phyloP scores from a whole-genome alignment of 768 basidiomycete species.

The Lyophyllum atratum region DNA sequence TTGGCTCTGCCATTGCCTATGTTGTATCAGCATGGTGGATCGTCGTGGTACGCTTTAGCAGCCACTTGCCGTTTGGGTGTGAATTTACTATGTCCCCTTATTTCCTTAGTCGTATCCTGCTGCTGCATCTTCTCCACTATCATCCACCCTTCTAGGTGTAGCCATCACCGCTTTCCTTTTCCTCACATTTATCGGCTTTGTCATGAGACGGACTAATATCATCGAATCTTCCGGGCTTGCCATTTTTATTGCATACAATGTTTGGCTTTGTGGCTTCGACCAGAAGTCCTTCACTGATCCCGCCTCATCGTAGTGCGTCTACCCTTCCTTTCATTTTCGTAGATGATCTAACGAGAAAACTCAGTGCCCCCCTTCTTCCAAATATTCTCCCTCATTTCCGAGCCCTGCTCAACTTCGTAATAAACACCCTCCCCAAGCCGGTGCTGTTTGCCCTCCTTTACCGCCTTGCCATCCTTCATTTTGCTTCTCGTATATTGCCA shows the following conservation, averaged over 20 bases:
- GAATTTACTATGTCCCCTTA: background rate
- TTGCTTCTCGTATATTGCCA: conserved; percentile 81
- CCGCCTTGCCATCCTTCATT: conserved; percentile 76
- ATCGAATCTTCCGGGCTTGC: conserved; percentile 90
- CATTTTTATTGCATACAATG: conserved; percentile 86
- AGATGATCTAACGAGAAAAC: background rate
- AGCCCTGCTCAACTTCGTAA: conserved; percentile 77
- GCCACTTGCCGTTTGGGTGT: background rate
- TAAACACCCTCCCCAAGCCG: conserved; percentile 84
- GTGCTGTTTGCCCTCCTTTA: conserved; percentile 79
- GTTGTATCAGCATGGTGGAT: conserved; percentile 88
- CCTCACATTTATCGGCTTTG: conserved; percentile 90
- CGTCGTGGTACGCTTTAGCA: conserved; percentile 57
- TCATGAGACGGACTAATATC: conserved; percentile 84
- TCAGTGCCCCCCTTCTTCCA: conserved; percentile 71
- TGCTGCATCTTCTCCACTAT: conserved; percentile 80
- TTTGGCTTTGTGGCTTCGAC: conserved; percentile 88
- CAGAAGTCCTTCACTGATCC: conserved; percentile 72
- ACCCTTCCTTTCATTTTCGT: background rate
- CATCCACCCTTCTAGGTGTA: conserved; percentile 86
- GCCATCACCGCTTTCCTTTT: conserved; percentile 89
- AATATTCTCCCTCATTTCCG: conserved; percentile 84
- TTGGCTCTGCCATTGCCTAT: conserved; percentile 77
- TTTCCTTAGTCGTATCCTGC: conserved; percentile 71
- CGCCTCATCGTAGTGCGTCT: conserved; percentile 76